Percentiles rank a stretch among this genome's conserved stretches.
Evolutionary conservation across 768 basidiomycete species (phyloP).

Genomic region (Plicaturopsis crispa): DNA sequence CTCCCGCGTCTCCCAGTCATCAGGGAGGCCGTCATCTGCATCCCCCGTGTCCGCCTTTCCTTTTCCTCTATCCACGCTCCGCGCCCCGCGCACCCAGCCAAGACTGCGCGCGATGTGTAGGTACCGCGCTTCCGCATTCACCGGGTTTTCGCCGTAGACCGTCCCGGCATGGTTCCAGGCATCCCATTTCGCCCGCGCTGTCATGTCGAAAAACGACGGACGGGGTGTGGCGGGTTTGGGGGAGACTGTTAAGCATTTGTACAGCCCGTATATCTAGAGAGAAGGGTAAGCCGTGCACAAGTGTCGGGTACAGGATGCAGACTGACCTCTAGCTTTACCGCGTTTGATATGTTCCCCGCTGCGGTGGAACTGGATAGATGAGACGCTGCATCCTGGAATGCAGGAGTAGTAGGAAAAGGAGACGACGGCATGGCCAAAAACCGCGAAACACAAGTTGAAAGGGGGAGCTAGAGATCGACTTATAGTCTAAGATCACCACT

Average conservation of each 20-base stretch:
- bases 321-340: slow-evolving; percentile 71
- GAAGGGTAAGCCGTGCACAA: slow-evolving; percentile 6
- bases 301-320: slow-evolving; percentile 11
- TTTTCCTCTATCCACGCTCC: slow-evolving; percentile 7
- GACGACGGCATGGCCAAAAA: no score
- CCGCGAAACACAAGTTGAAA: no score
- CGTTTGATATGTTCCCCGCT: slow-evolving; percentile 44
- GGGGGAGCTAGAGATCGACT: no score
- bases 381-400: slow-evolving; percentile 52
- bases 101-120: slow-evolving; percentile 57
- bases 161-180: slow-evolving; percentile 58
- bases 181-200: slow-evolving; percentile 83
- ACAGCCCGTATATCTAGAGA: slow-evolving; percentile 75
- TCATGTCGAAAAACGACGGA: slow-evolving; percentile 73
- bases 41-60: slow-evolving; percentile 11
- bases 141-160: slow-evolving; percentile 31
- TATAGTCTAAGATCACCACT: no score
- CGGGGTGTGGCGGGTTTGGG: slow-evolving; percentile 45
- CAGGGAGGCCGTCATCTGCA: slow-evolving; percentile 36
- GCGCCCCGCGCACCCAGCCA: slow-evolving; percentile 52
- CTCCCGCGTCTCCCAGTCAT: slow-evolving; percentile 20
- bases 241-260: slow-evolving; percentile 66
- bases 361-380: slow-evolving; percentile 56
- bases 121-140: slow-evolving; percentile 57
- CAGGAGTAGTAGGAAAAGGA: no score